Evolutionary conservation across 176 grass and related monocot genomes (phyloP), one percentile per base, ranked within the genome.

Genomic region (Carex cristatella): DNA sequence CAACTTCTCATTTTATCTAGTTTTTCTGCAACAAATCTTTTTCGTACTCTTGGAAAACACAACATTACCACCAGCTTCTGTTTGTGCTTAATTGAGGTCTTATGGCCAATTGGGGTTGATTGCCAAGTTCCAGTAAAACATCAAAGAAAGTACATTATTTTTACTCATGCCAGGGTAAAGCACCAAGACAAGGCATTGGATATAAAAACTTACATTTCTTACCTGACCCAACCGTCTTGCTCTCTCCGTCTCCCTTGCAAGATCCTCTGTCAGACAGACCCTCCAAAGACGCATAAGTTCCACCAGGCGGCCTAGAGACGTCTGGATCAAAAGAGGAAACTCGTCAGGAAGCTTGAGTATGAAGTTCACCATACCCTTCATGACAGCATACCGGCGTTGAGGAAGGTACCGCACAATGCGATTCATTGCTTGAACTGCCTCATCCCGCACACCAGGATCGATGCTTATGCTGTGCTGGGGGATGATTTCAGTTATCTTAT

Each of bases 351-450:
- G 91, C 85, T 98, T 98, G 13, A 98, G 93, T 81, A 95, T 95
- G 90, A 98, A 98, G 61, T 82, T 98, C 51, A 93, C 89, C 96
- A 98, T 98, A 79, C 96, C 96, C 87, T 93, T 98, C 91, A 98
- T 86, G 56, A 98, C 96, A 89, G 96, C 91, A 90, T 93, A 95
- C 18, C 96, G 94, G 37, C 96, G 91, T 84, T 95, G 89, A 13
- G 93, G 96, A 54, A 98, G 72, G 88, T 83, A 94, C 68, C 93
- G 88, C 82, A 95, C 85, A 23, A 98, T 98, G 58, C 96, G 92
- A 76, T 98, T 95, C 91, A 98, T 88, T 69, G 94, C 96, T 84
- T 94, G 91, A 56, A 94, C 93, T 27, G 96, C 92, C 87, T 98
- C 96, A 85, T 93, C 96, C 62, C 96, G 96, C 71, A 98, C 96